Base-by-base conservation (phyloP, 345 rosid genomes). In the Acer yangbiense region DNA sequence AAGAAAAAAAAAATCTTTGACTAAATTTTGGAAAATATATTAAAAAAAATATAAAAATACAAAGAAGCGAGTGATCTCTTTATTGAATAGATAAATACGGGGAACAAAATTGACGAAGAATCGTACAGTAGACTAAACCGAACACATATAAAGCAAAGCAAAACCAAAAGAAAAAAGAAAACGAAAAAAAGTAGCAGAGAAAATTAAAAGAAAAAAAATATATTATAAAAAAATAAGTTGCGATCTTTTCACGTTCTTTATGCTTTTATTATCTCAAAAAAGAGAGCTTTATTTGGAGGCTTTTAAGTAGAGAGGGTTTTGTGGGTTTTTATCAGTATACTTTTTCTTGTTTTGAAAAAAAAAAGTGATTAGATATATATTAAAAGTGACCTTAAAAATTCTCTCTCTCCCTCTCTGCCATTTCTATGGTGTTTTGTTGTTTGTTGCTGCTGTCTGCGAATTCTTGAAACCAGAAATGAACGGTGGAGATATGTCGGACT, bases 241-340 rank as follows among this genome's bases (percentile, higher is more conserved):
- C 79, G 85, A 80, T 82, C 84, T 82, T 71, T 46, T 83, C 88
- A 82, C 90, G 88, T 81, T 87, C 88, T 83, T 87, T 87, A 65
- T 82, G 85, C 90, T 86, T 85, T 80, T 71, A 77, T 78, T 46
- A n/a, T 60, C 64, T 60, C 64, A 60, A 60, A 60, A 57, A 43
- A 57, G 80, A 77, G 64, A 64, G 81, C 55, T 76, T 78, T 46
- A 41, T 67, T 68, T 69, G 69, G 74, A 61, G 54, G 48, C 43
- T 76, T 58, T 60, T 20, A 60, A 16, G 9, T 44, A 5, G 74
- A 50, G 79, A 72, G 80, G 69, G 75, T 65, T 85, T 46, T 71
- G 57, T 78, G 81, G 68, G 78, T 70, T 79, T 79, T 83, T 66
- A 57, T 63, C 13, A 46, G 6, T 35, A 57, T 27, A 69, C 69